Percentiles rank a stretch among this genome's conserved stretches.
Evolutionary conservation across 139 green algal species (phyloP).

Genomic region (Yamagishiella unicocca): DNA sequence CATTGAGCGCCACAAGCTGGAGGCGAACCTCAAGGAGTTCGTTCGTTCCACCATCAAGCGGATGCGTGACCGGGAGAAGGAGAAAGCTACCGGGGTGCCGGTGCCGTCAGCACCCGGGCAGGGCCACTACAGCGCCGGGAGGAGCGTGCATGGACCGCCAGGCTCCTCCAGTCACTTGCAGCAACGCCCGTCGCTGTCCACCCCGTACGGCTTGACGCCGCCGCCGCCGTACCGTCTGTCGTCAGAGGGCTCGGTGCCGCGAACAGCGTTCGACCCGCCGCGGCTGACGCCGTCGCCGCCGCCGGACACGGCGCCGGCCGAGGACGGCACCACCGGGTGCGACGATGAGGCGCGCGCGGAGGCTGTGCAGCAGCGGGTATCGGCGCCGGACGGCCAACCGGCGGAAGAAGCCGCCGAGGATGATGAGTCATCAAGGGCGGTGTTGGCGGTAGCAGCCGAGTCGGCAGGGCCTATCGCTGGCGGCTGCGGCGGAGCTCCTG

Average conservation of each 20-base stretch:
- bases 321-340: background rate
- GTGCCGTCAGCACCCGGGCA: background rate
- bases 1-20: conserved; percentile 82
- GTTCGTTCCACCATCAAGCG: conserved; percentile 66
- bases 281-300: background rate
- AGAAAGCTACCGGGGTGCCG: background rate
- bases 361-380: background rate
- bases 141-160: too few species aligned
- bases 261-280: background rate
- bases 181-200: background rate
- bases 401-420: too few species aligned
- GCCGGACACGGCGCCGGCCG: background rate
- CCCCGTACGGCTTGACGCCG: background rate
- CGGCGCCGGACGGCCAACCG: background rate
- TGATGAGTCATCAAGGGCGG: too few species aligned
- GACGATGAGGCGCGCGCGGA: background rate
- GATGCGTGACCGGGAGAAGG: conserved; percentile 50
- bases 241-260: too few species aligned
- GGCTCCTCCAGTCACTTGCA: too few species aligned
- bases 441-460: too few species aligned
- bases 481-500: background rate
- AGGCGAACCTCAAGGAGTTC: conserved; percentile 80
- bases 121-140: too few species aligned
- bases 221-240: too few species aligned
- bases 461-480: background rate